These are phyloP conservation scores for Thelonectria olida DNA, from an alignment of 2,329 filamentous ascomycete genomes.

Conservation along the genomic window DNA sequence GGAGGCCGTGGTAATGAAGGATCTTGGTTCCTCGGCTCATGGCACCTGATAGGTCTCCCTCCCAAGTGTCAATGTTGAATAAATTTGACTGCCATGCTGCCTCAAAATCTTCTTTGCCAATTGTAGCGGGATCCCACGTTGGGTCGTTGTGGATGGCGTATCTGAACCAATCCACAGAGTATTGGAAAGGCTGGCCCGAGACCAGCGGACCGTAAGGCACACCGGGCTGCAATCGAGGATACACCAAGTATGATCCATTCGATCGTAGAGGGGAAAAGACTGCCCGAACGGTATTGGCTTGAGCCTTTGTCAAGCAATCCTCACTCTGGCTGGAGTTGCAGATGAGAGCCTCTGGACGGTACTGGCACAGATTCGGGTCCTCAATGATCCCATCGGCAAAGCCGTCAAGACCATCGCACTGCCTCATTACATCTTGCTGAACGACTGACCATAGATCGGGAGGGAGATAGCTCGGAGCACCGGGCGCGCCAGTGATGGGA, in stretches of 20 bases:
- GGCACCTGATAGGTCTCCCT: slow-evolving; percentile 51
- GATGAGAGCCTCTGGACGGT: slow-evolving; percentile 48
- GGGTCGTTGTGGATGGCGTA: slow-evolving; percentile 53
- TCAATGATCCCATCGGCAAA: slow-evolving; percentile 60
- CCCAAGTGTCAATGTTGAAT: slow-evolving; percentile 52
- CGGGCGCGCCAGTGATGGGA: slow-evolving; percentile 14
- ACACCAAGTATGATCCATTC: slow-evolving; percentile 45
- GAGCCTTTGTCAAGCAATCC: neutral
- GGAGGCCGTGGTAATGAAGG: slow-evolving; percentile 56
- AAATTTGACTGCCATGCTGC: slow-evolving; percentile 46
- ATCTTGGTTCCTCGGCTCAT: slow-evolving; percentile 53
- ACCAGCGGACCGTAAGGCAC: slow-evolving; percentile 47
- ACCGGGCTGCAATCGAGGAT: slow-evolving; percentile 58
- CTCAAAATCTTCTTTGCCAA: slow-evolving; percentile 37
- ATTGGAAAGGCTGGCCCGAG: slow-evolving; percentile 20
- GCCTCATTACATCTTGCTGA: slow-evolving; percentile 52
- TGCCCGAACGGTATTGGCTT: slow-evolving; percentile 13
- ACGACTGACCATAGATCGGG: slow-evolving; percentile 51
- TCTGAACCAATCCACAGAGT: slow-evolving; percentile 44
- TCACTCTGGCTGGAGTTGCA: neutral
- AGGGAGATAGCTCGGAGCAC: slow-evolving; percentile 32
- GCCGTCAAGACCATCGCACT: slow-evolving; percentile 62
- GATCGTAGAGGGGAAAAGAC: slow-evolving; percentile 42
- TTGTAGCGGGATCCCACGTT: slow-evolving; percentile 34
- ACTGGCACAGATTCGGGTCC: slow-evolving; percentile 54